Percentiles rank a stretch among this genome's conserved stretches.
These are phyloP conservation scores for Amauroascus niger DNA, from an alignment of 2,329 filamentous ascomycete genomes.

Conservation along the genomic window DNA sequence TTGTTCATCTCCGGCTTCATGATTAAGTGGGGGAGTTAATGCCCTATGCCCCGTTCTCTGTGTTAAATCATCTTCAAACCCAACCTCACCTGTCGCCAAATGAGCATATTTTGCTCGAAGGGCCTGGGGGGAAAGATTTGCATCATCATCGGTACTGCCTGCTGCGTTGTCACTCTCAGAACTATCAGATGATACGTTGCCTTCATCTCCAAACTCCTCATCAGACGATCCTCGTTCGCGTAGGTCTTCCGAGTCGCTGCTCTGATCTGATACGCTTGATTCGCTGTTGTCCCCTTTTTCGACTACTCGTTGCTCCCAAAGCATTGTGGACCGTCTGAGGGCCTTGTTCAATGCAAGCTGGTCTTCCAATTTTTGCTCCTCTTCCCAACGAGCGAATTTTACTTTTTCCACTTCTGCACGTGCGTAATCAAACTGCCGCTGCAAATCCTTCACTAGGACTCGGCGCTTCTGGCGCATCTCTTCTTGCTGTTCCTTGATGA, in stretches of 20 bases:
- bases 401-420: constrained; percentile 49
- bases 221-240: constrained; percentile 47
- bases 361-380: constrained; percentile 42
- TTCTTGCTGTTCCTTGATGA: constrained; percentile 66
- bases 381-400: constrained; percentile 50
- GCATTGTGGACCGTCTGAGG: constrained; percentile 43
- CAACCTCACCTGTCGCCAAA: constrained; percentile 6
- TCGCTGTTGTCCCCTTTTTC: constrained; percentile 41
- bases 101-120: constrained; percentile 41
- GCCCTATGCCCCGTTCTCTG: background rate
- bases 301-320: constrained; percentile 39
- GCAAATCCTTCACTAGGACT: constrained; percentile 56
- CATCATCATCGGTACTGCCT: constrained; percentile 33
- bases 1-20: background rate
- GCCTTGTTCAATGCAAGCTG: constrained; percentile 48
- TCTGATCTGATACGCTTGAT: constrained; percentile 53
- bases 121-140: constrained; percentile 39
- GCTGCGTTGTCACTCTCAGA: constrained; percentile 37
- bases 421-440: constrained; percentile 52
- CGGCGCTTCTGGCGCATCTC: constrained; percentile 60
- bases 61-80: background rate
- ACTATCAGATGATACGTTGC: constrained; percentile 41
- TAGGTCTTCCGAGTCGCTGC: constrained; percentile 64
- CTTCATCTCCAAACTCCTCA: constrained; percentile 49
- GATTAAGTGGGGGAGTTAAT: background rate